Percentiles rank a stretch among this genome's conserved stretches.
Evolutionary conservation across 140 eudicot genomes (phyloP).

Genomic region (Oenanthe javanica): DNA sequence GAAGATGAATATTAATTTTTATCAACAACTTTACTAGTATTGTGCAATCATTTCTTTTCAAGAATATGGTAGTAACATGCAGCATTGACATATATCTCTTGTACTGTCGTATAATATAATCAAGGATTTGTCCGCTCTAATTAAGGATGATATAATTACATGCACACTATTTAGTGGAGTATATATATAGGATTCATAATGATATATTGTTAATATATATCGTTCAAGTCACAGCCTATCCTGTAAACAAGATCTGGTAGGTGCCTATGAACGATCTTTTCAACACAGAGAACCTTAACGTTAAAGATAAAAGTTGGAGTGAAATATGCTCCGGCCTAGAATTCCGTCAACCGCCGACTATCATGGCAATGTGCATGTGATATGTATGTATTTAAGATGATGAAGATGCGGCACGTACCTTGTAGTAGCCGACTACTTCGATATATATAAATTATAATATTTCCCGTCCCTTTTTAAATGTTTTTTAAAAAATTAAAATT

Average conservation of each 20-base stretch:
- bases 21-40: not conserved
- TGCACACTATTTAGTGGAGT: not conserved
- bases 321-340: constrained; percentile 16
- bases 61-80: constrained; percentile 1
- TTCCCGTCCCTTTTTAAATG: no score
- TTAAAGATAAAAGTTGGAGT: not conserved
- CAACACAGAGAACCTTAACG: not conserved
- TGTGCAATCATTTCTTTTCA: not conserved
- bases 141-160: not conserved
- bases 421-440: no score
- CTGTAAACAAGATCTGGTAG: not conserved
- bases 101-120: not conserved
- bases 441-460: no score
- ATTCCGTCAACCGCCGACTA: constrained; percentile 26
- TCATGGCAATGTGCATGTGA: constrained; percentile 11
- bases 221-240: not conserved
- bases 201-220: not conserved
- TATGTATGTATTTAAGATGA: no score
- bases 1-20: not conserved
- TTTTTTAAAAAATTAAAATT: no score
- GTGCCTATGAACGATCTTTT: not conserved
- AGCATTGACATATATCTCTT: not conserved
- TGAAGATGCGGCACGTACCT: no score
- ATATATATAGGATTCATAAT: no score
- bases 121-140: not conserved